Evolutionary conservation across 164 flowering plant genomes (phyloP), one percentile per base, ranked within the genome.

Genomic region (Protea cynaroides): DNA sequence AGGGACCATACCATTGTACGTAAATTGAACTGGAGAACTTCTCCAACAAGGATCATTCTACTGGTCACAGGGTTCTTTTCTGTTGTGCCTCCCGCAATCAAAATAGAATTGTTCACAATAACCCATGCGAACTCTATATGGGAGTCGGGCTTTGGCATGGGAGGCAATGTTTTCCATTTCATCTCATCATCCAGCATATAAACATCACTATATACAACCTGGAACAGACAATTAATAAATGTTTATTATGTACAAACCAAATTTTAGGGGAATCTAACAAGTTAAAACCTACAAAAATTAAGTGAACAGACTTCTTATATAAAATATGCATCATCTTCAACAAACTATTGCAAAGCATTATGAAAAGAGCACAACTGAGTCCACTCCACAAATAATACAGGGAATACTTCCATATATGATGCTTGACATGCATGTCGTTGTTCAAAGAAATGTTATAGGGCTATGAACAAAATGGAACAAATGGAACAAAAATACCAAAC

Each of bases 91-190:
- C 97, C 97, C 14, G 76, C 80, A 46, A 93, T 81, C 37, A 90
- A 62, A 61, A 93, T 79, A 40, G 98, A 89, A 68, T 84, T 85
- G 73, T 93, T 90, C 25, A 90, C 83, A 29, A 90, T 67, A 21
- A 72, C 77, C 98, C 98, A 93, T 14, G 96, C 79, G 72, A 81
- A 89, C 75, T 90, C 98, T 66, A 90, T 93, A 60, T 93, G 98
- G 49, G 98, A 93, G 69, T 90, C 76, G 0, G 92, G 91, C 76
- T 93, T 93, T 71, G 98, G 98, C 98, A 89, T 83, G 3, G 95
- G 79, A 63, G 92, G 85, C 46, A 87, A 65, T 6, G 60, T 69
- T 65, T 86, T 85, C 98, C 96, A 93, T 76, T 81, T 84, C 93
- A 80, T 92, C 51, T 82, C 86, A 60, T 78, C 82, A 68, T 93